Evolutionary conservation across 2,329 filamentous ascomycete species (phyloP).

Genomic region (Dothistroma pini): DNA sequence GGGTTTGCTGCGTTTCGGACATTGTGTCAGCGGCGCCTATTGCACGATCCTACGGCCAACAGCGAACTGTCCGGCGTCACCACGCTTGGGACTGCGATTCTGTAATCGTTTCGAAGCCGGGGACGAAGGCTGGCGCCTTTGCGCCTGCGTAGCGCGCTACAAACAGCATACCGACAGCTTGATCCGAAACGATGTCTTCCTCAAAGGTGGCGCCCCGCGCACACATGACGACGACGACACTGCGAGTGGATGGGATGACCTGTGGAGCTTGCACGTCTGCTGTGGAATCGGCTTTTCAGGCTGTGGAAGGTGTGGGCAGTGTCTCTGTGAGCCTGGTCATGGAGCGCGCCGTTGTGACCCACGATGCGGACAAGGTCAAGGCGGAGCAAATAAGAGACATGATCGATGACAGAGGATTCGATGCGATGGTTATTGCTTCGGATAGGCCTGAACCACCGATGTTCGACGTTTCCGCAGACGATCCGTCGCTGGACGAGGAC

Average conservation of each 20-base stretch:
- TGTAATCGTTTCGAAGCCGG: background rate
- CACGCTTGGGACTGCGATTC: background rate
- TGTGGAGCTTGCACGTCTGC: slow-evolving; percentile 94
- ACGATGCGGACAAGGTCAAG: slow-evolving; percentile 72
- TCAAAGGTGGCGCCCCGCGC: slow-evolving; percentile 20
- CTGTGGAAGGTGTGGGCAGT: slow-evolving; percentile 73
- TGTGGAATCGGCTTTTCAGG: slow-evolving; percentile 83
- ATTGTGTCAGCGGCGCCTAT: background rate
- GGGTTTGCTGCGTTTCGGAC: background rate
- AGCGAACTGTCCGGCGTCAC: background rate
- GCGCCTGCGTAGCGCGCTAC: background rate
- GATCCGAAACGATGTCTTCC: slow-evolving; percentile 20
- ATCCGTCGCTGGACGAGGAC: slow-evolving; percentile 17
- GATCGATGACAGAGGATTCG: slow-evolving; percentile 89
- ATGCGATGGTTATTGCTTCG: slow-evolving; percentile 57
- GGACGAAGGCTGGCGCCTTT: background rate
- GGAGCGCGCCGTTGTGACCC: slow-evolving; percentile 88
- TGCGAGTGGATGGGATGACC: slow-evolving; percentile 80
- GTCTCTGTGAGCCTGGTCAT: slow-evolving; percentile 93
- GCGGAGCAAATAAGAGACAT: slow-evolving; percentile 75
- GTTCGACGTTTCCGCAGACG: slow-evolving; percentile 25
- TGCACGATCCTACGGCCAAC: background rate
- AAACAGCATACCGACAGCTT: background rate
- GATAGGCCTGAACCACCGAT: slow-evolving; percentile 27
- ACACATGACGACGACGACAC: slow-evolving; percentile 81